These are phyloP conservation scores for Fusarium torreyae DNA, from an alignment of 2,329 filamentous ascomycete species.

Conservation along the genomic window DNA sequence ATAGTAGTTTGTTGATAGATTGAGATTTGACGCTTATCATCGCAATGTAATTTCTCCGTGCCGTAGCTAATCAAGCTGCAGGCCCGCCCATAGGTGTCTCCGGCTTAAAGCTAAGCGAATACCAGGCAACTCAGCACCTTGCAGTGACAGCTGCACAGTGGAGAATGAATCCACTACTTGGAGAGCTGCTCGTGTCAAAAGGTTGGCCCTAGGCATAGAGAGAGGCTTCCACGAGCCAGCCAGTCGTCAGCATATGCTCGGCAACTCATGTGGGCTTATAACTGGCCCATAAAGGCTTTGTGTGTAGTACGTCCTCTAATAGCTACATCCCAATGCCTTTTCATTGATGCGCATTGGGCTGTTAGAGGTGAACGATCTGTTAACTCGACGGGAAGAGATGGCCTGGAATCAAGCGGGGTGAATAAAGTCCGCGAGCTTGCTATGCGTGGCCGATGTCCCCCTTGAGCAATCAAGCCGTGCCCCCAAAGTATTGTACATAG, in stretches of 20 bases:
- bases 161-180: constrained; percentile 39
- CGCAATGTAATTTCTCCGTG: constrained; percentile 19
- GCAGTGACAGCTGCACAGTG: constrained; percentile 47
- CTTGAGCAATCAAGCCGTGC: constrained; percentile 5
- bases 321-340: constrained; percentile 13
- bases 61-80: constrained; percentile 30
- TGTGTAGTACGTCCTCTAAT: neutral
- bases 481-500: constrained; percentile 3
- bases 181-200: constrained; percentile 3
- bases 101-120: constrained; percentile 36
- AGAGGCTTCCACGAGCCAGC: neutral
- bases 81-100: constrained; percentile 21
- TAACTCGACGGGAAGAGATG: constrained; percentile 3
- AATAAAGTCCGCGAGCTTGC: constrained; percentile 20
- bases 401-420: constrained; percentile 19
- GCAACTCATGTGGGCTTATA: neutral
- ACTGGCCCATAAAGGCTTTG: neutral
- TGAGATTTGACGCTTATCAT: constrained; percentile 3
- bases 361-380: constrained; percentile 6
- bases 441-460: constrained; percentile 31
- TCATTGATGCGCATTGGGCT: constrained; percentile 4
- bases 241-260: neutral
- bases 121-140: constrained; percentile 41
- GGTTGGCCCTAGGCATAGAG: neutral
- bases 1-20: neutral